Conservation (phyloP, 495 filamentous ascomycete genomes). For the Penicillium malachiteum region DNA sequence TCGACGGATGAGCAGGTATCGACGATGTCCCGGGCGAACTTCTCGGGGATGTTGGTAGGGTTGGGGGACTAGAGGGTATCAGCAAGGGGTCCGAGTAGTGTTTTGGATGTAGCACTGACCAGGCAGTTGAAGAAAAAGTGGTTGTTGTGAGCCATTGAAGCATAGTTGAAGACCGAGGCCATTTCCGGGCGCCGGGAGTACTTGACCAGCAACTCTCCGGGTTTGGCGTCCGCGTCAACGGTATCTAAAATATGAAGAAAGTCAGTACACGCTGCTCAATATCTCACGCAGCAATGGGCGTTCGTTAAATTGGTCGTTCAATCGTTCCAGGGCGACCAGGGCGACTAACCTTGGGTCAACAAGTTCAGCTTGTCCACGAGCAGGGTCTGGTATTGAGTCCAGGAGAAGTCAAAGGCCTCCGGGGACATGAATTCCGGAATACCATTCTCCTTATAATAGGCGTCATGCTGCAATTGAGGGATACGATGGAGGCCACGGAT, state of each 20-base stretch:
- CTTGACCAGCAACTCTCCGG: conserved; percentile 68
- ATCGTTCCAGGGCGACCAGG: conserved; percentile 10
- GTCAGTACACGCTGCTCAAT: not conserved
- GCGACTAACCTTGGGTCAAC: conserved; percentile 65
- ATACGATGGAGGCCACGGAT: conserved; percentile 53
- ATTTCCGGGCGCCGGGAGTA: conserved; percentile 74
- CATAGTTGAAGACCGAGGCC: conserved; percentile 88
- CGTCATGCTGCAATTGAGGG: conserved; percentile 58
- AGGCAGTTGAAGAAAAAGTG: conserved; percentile 85
- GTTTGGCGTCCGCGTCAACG: conserved; percentile 52
- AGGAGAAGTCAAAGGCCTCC: conserved; percentile 68
- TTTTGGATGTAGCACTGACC: conserved; percentile 31
- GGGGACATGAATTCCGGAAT: conserved; percentile 66
- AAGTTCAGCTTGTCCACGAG: conserved; percentile 73
- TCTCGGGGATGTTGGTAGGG: conserved; percentile 50
- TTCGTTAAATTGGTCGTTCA: not conserved
- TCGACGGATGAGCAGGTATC: conserved; percentile 75
- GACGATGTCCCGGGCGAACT: conserved; percentile 50
- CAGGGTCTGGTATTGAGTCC: conserved; percentile 75
- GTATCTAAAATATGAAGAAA: conserved; percentile 40
- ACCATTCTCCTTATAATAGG: conserved; percentile 53
- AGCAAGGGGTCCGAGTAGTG: not conserved
- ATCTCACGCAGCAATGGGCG: no score
- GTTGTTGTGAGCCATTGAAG: conserved; percentile 95
- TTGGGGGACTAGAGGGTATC: conserved; percentile 40